Evolutionary conservation across 345 rosid genomes (phyloP).

Genomic region (Gossypium stocksii): DNA sequence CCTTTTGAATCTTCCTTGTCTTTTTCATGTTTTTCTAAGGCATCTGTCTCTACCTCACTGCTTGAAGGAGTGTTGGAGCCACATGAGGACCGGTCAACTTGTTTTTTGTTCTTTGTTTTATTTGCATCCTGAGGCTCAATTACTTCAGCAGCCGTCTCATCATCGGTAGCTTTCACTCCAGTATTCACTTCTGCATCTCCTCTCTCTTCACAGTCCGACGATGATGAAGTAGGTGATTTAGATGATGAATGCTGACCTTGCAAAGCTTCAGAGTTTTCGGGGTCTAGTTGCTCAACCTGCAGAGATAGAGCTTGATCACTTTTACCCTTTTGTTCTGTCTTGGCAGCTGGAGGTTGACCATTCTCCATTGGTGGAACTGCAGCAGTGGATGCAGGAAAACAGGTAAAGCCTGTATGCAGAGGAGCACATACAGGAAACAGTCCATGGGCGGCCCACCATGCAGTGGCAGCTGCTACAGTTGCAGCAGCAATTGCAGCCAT

Average conservation of each 20-base stretch:
- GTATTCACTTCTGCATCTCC: slow-evolving; percentile 37
- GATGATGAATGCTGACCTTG: slow-evolving; percentile 54
- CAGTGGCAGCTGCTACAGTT: slow-evolving; percentile 93
- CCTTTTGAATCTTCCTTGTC: slow-evolving; percentile 50
- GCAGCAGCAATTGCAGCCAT: slow-evolving; percentile 80
- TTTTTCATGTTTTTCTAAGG: slow-evolving; percentile 52
- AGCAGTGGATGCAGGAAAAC: slow-evolving; percentile 43
- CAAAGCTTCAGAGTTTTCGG: slow-evolving; percentile 44
- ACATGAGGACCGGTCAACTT: slow-evolving; percentile 81
- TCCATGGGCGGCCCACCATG: slow-evolving; percentile 99
- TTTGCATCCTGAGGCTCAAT: slow-evolving; percentile 47
- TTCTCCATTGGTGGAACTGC: slow-evolving; percentile 35
- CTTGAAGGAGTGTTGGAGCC: slow-evolving; percentile 87
- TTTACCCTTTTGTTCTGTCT: slow-evolving; percentile 31
- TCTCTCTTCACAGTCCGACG: slow-evolving; percentile 54
- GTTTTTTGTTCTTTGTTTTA: slow-evolving; percentile 58
- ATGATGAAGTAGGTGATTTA: slow-evolving; percentile 41
- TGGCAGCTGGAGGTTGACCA: slow-evolving; percentile 31
- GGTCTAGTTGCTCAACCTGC: slow-evolving; percentile 39
- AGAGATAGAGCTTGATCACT: slow-evolving; percentile 30
- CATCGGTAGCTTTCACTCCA: slow-evolving; percentile 33
- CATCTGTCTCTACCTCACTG: slow-evolving; percentile 79
- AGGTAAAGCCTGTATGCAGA: slow-evolving; percentile 47
- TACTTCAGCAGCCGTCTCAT: slow-evolving; percentile 37
- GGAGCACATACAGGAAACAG: slow-evolving; percentile 75